These are phyloP conservation scores for Cyberlindnera sargentensis DNA, from an alignment of 805 yeast genomes.

Conservation along the genomic window DNA sequence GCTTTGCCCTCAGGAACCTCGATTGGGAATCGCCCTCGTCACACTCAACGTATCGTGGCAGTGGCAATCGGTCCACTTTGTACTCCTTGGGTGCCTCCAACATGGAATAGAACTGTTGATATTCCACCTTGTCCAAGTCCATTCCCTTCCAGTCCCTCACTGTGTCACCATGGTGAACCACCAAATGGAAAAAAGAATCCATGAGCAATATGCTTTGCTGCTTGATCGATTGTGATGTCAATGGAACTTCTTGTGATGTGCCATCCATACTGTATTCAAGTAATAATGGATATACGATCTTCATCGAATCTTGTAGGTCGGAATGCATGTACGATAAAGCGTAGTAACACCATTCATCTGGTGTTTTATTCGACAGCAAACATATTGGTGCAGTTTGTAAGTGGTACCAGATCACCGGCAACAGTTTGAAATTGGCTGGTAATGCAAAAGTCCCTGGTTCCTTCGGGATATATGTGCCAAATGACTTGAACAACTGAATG, in stretches of 20 bases:
- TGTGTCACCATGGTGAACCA: constrained; percentile 86
- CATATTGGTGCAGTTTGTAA: constrained; percentile 89
- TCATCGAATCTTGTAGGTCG: constrained; percentile 82
- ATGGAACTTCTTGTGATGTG: constrained; percentile 40
- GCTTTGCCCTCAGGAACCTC: constrained; percentile 83
- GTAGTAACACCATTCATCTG: constrained; percentile 95
- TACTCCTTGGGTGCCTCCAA: constrained; percentile 82
- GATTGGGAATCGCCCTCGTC: constrained; percentile 98
- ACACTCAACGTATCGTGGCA: constrained; percentile 91
- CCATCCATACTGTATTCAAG: constrained; percentile 63
- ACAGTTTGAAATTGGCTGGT: constrained; percentile 68
- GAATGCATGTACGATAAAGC: constrained; percentile 81
- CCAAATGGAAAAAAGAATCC: constrained; percentile 93
- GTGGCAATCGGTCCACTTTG: constrained; percentile 85
- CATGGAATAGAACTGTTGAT: constrained; percentile 71
- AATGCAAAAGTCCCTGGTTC: constrained; percentile 75
- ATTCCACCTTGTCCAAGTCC: constrained; percentile 49
- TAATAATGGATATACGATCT: constrained; percentile 94
- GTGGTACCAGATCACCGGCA: constrained; percentile 92
- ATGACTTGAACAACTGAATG: constrained; percentile 76
- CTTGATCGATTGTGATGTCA: constrained; percentile 47
- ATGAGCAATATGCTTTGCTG: constrained; percentile 77
- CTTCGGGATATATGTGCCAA: constrained; percentile 84
- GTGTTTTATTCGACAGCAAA: constrained; percentile 92
- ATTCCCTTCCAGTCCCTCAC: constrained; percentile 86